phyloP scores from a whole-genome alignment of 306 rosid genomes.

The Nissolia schottii region DNA sequence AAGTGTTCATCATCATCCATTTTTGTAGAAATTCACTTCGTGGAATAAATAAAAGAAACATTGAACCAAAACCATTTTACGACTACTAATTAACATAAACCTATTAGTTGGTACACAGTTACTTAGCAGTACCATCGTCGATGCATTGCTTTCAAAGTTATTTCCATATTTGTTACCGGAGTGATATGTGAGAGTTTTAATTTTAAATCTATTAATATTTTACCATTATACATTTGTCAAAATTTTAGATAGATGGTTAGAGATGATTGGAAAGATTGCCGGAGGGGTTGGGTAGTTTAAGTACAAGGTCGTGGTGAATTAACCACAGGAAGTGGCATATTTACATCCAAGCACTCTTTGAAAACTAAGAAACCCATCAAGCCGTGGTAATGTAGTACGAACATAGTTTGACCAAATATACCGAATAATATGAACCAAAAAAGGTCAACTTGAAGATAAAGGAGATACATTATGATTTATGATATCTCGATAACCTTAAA shows the following conservation, averaged over 20 bases:
- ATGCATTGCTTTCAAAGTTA: conserved; percentile 16
- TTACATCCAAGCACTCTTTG: conserved; percentile 10
- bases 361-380: conserved; percentile 36
- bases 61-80: conserved; percentile 36
- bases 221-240: too few species aligned
- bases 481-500: background rate
- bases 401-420: conserved; percentile 97
- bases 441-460: conserved; percentile 18
- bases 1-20: background rate
- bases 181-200: too few species aligned
- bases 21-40: background rate
- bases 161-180: too few species aligned
- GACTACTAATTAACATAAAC: background rate
- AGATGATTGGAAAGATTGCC: too few species aligned
- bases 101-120: background rate
- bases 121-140: conserved; percentile 8
- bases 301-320: background rate
- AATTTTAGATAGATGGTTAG: too few species aligned
- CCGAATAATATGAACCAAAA: conserved; percentile 92
- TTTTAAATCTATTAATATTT: too few species aligned
- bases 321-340: background rate
- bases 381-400: conserved; percentile 87
- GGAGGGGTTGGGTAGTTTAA: background rate
- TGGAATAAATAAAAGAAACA: background rate
- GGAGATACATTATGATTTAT: background rate